Evolutionary conservation across 192 early-diverging fungal species (phyloP).

Genomic region (Linnemannia exigua): DNA sequence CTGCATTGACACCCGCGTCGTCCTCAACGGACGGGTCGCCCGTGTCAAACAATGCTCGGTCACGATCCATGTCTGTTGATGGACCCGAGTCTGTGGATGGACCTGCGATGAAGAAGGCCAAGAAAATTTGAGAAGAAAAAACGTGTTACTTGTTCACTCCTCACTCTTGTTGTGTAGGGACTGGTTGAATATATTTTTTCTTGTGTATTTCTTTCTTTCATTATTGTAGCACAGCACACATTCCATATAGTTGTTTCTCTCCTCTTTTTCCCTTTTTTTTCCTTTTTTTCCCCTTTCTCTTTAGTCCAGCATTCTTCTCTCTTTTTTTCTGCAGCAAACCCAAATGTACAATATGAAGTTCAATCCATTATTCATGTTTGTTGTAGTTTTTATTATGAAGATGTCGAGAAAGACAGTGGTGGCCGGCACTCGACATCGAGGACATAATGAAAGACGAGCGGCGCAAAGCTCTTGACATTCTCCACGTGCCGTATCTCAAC

Average conservation of each 20-base stretch:
- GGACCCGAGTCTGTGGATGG: slow-evolving; percentile 7
- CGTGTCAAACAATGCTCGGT: slow-evolving; percentile 14
- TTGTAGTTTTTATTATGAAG: neutral
- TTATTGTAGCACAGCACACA: neutral
- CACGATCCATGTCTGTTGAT: slow-evolving; percentile 31
- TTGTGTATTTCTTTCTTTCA: neutral
- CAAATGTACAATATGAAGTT: slow-evolving; percentile 13
- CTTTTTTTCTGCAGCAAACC: neutral
- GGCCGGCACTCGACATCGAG: slow-evolving; percentile 54
- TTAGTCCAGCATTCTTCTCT: neutral
- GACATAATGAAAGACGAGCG: slow-evolving; percentile 55
- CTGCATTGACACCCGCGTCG: slow-evolving; percentile 30
- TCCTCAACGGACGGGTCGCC: slow-evolving; percentile 40
- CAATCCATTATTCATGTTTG: neutral
- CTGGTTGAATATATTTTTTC: neutral
- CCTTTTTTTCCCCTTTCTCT: neutral
- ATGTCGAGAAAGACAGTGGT: neutral
- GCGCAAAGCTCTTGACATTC: slow-evolving; percentile 59
- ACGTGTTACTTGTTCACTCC: neutral
- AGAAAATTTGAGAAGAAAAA: slow-evolving; percentile 23
- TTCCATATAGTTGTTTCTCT: neutral
- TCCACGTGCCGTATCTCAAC: slow-evolving; percentile 47
- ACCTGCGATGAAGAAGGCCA: slow-evolving; percentile 37
- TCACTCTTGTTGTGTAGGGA: neutral
- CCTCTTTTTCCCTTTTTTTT: slow-evolving; percentile 3